Evolutionary conservation across 2,329 filamentous ascomycete species (phyloP).

Genomic region (Neopestalotiopsis rosae): DNA sequence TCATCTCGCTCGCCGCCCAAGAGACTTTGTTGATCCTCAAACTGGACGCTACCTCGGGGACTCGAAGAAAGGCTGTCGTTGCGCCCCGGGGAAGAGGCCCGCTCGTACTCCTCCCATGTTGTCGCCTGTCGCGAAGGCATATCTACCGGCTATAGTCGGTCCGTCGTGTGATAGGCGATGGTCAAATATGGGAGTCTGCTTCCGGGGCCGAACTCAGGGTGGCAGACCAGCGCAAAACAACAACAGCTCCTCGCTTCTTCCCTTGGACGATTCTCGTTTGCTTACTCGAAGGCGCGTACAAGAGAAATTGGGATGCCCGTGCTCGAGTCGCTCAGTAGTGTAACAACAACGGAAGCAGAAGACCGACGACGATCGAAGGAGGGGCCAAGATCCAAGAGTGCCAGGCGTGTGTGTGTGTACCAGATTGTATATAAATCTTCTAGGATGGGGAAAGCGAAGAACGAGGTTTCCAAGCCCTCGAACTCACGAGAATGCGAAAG

Average conservation of each 20-base stretch:
- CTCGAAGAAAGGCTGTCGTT: slow-evolving; percentile 46
- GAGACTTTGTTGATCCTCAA: slow-evolving; percentile 50
- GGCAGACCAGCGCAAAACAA: not conserved
- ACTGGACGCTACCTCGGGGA: slow-evolving; percentile 46
- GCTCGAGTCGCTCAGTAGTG: not conserved
- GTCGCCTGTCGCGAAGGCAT: slow-evolving; percentile 32
- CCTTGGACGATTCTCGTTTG: not conserved
- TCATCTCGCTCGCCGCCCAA: slow-evolving; percentile 45
- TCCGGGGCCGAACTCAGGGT: not conserved
- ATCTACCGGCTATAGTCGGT: not conserved
- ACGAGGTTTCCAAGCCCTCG: not conserved
- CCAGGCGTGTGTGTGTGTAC: not conserved
- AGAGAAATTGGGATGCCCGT: not conserved
- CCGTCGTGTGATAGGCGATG: not conserved
- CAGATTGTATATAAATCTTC: not conserved
- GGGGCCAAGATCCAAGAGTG: not conserved
- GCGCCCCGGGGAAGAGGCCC: slow-evolving; percentile 43
- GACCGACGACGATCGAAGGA: not conserved
- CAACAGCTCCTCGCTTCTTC: not conserved
- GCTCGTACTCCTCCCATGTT: slow-evolving; percentile 54
- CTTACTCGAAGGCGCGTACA: not conserved
- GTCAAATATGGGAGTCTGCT: not conserved
- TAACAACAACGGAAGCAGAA: not conserved
- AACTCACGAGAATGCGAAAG: not conserved
- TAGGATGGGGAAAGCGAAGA: not conserved